Evolutionary conservation across 352 stramenopile species (phyloP).

Genomic region (Pseudoperonospora humuli): DNA sequence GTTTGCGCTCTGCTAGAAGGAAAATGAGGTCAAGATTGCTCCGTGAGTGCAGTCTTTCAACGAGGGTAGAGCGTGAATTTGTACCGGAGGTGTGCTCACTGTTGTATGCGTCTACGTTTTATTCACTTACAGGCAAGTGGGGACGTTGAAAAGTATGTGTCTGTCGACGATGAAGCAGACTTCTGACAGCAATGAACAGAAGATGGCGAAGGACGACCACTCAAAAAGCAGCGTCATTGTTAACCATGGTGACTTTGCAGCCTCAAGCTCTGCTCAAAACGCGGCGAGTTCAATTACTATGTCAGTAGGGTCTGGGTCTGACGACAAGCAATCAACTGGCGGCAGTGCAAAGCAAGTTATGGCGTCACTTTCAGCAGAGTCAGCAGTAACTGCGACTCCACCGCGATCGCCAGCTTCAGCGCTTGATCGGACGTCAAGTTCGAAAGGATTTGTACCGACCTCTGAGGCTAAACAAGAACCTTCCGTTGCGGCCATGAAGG

Average conservation of each 20-base stretch:
- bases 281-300: background rate
- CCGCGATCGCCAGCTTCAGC: conserved; percentile 18
- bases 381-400: conserved; percentile 8
- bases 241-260: background rate
- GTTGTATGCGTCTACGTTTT: background rate
- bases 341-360: background rate
- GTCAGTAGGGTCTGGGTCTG: background rate
- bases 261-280: background rate
- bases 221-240: background rate
- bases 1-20: conserved; percentile 4
- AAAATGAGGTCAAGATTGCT: conserved; percentile 1
- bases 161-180: conserved; percentile 17
- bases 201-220: background rate
- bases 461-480: conserved; percentile 15
- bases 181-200: conserved; percentile 1
- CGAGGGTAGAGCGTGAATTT: background rate
- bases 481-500: conserved; percentile 8
- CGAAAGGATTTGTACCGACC: conserved; percentile 15
- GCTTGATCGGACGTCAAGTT: conserved; percentile 17
- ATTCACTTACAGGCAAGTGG: conserved; percentile 16
- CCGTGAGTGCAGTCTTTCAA: conserved; percentile 7
- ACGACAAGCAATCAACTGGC: background rate
- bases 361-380: conserved; percentile 3
- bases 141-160: conserved; percentile 26
- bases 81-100: conserved; percentile 1